These are phyloP conservation scores for Coniophora puteana DNA, from an alignment of 1,284 basidiomycete species.

Conservation along the genomic window DNA sequence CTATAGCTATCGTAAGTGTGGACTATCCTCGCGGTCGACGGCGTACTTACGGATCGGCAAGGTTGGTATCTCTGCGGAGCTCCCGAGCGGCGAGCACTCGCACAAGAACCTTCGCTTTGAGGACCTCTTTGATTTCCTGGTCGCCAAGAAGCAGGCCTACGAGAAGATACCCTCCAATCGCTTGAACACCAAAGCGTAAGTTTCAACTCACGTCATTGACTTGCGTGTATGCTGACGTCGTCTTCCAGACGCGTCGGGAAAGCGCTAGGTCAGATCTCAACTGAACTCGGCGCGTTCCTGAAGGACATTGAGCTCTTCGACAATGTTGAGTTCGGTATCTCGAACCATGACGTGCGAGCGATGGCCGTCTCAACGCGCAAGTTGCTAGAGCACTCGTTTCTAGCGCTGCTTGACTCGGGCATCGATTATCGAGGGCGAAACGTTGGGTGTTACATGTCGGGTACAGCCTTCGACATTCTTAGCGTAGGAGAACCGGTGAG, in stretches of 20 bases:
- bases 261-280: conserved; percentile 9
- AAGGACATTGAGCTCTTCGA: conserved; percentile 13
- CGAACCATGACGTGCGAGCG: conserved; percentile 13
- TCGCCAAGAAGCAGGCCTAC: conserved; percentile 12
- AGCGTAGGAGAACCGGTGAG: conserved; percentile 15
- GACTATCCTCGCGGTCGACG: no score
- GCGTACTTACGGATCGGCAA: no score
- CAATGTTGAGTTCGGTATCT: conserved; percentile 15
- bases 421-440: conserved; percentile 32
- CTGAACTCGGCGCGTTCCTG: conserved; percentile 13
- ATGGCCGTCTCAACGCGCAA: conserved; percentile 13
- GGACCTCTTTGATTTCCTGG: conserved; percentile 11
- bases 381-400: conserved; percentile 4
- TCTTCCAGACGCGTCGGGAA: conserved; percentile 10
- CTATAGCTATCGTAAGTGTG: neutral
- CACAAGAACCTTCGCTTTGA: conserved; percentile 3
- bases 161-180: conserved; percentile 13
- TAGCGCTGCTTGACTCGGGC: conserved; percentile 33
- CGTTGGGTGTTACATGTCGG: conserved; percentile 31
- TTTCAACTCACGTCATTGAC: neutral
- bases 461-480: conserved; percentile 15
- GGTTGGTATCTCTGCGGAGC: conserved; percentile 2
- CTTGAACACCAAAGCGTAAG: conserved; percentile 14
- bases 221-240: neutral
- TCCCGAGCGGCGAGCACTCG: neutral